Evolutionary conservation across 2,329 filamentous ascomycete species (phyloP), one percentile per base, ranked within the genome.

Genomic region (Fusarium transvaalense): DNA sequence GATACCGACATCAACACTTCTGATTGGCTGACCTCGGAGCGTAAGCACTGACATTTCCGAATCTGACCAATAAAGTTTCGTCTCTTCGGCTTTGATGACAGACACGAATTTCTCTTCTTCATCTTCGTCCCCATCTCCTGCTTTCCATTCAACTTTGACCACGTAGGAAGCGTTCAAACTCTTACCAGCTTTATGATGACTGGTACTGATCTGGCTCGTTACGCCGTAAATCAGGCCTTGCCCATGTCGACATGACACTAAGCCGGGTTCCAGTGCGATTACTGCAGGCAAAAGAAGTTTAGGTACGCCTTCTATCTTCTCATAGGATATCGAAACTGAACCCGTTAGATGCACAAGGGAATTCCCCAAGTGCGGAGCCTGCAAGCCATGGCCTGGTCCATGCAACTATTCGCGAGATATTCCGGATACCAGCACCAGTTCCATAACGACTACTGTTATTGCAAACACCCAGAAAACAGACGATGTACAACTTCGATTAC

Each of bases 281-380:
- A 62, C 5, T 62, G 59, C 23, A 59, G 32, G 19, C 54, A 47
- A 5, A 62, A 53, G 19, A 62, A 59, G 12, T 46, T 53, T 25
- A 50, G 53, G 57, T 60, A 60, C 6, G 8, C 3, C 14, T 8
- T 27, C 6, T n/a, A n/a, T n/a, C 23, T 10, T 17, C 14, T 17
- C 2, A 13, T 13, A 25, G 4, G 15, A 21, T 4, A 35, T 10
- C 4, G 8, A 23, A 17, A 8, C 23, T 17, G 8, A 29, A 14
- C 4, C 5, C 6, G 1, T 6, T 29, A 62, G 55, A 47, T 62
- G 59, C 31, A 59, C 59, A 0, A 62, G 27, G 10, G 55, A 62
- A 13, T 13, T 62, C 8, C 59, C 59, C 1, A 59, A 62, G 12
- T 62, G 59, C 10, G 52, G 19, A 7, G 55, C 41, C 3, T 62